Percentiles rank a stretch among this genome's conserved stretches.
phyloP scores from a whole-genome alignment of 1,284 basidiomycete genomes.

The Erythrobasidium hasegawianum region DNA sequence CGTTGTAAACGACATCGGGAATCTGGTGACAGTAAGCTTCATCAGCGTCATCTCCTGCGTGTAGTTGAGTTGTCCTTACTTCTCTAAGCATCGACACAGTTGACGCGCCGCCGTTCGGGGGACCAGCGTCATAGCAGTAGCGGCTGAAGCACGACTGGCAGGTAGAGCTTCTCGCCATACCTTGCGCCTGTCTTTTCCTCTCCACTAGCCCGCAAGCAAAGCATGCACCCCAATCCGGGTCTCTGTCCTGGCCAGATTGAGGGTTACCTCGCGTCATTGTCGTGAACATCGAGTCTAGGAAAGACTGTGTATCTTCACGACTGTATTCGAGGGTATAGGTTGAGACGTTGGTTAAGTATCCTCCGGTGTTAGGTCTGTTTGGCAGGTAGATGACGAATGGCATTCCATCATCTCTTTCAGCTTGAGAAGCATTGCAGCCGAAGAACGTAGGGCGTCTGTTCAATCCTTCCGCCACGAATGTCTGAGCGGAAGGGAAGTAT shows the following conservation, averaged over 20 bases:
- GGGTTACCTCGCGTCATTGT: slow-evolving; percentile 31
- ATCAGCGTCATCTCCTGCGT: not conserved
- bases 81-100: not conserved
- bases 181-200: slow-evolving; percentile 46
- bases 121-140: slow-evolving; percentile 45
- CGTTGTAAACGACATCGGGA: not conserved
- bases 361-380: slow-evolving; percentile 38
- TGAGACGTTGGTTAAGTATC: slow-evolving; percentile 44
- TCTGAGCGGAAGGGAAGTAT: slow-evolving; percentile 47
- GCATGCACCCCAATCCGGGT: slow-evolving; percentile 49
- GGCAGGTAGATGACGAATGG: slow-evolving; percentile 47
- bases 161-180: slow-evolving; percentile 42
- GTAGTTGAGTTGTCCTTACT: not conserved
- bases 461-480: slow-evolving; percentile 62
- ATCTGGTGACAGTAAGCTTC: not conserved
- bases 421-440: slow-evolving; percentile 60
- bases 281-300: slow-evolving; percentile 39
- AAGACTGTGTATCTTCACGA: slow-evolving; percentile 34
- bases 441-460: slow-evolving; percentile 70
- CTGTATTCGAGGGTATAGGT: slow-evolving; percentile 51
- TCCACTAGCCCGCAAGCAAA: slow-evolving; percentile 53
- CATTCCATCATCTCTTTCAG: slow-evolving; percentile 11
- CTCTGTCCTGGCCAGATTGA: slow-evolving; percentile 35
- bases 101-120: not conserved
- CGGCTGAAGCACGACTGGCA: slow-evolving; percentile 50